Evolutionary conservation across 805 yeast species (phyloP).

Genomic region (Novakomyces olei): DNA sequence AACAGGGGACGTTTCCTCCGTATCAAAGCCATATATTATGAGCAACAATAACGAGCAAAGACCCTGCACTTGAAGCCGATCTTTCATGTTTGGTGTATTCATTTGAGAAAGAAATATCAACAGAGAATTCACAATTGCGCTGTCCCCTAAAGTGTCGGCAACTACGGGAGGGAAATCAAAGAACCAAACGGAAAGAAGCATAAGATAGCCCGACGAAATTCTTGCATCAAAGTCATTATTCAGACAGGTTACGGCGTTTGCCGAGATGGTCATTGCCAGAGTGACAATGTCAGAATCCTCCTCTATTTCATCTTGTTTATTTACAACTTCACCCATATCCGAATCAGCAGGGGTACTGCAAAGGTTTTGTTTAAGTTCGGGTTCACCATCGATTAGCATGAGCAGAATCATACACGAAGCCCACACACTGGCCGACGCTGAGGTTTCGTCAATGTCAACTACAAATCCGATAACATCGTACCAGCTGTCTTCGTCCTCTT

Average conservation of each 20-base stretch:
- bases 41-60: conserved; percentile 53
- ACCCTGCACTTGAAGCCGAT: conserved; percentile 51
- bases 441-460: conserved; percentile 40
- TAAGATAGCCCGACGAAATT: conserved; percentile 52
- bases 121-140: conserved; percentile 42
- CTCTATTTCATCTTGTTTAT: conserved; percentile 31
- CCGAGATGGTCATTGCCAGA: conserved; percentile 55
- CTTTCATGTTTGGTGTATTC: not conserved
- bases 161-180: conserved; percentile 60
- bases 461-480: not conserved
- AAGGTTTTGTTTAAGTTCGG: conserved; percentile 26
- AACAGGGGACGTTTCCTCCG: conserved; percentile 32
- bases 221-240: conserved; percentile 41
- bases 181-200: conserved; percentile 53
- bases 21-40: conserved; percentile 52
- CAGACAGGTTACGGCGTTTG: conserved; percentile 44
- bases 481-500: too few relatives aligned
- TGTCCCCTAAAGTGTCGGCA: conserved; percentile 47
- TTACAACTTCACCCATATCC: too few relatives aligned
- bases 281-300: conserved; percentile 45
- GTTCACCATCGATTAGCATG: conserved; percentile 34
- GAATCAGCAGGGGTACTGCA: conserved; percentile 26
- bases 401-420: conserved; percentile 50
- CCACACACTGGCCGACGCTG: conserved; percentile 71
- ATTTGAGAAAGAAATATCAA: conserved; percentile 35